Evolutionary conservation across 164 flowering plant genomes (phyloP).

Genomic region (Paratinospora sagittata): DNA sequence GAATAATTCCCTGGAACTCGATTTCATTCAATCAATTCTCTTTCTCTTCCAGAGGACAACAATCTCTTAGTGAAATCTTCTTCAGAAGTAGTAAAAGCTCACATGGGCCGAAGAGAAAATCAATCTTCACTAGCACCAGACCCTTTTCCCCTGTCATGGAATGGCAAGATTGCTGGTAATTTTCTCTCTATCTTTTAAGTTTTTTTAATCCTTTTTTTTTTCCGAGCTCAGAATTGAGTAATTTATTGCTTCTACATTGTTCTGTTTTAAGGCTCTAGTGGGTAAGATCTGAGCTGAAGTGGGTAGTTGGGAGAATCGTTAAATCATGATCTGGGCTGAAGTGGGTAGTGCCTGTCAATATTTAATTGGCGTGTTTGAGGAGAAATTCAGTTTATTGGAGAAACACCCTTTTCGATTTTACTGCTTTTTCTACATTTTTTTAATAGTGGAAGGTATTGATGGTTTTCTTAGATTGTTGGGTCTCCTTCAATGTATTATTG

Average conservation of each 20-base stretch:
- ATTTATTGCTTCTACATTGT: background rate
- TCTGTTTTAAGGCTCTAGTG: too few species aligned
- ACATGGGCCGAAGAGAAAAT: slow-evolving; percentile 20
- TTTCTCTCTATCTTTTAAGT: background rate
- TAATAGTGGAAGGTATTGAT: background rate
- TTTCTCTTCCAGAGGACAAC: background rate
- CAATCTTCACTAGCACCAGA: slow-evolving; percentile 13
- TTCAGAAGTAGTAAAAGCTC: slow-evolving; percentile 18
- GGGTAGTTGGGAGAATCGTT: background rate
- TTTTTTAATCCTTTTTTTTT: background rate
- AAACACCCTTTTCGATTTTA: background rate
- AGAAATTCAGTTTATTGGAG: background rate
- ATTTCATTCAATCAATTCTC: slow-evolving; percentile 10
- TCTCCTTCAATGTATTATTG: background rate
- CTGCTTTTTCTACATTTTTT: background rate
- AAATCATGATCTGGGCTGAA: background rate
- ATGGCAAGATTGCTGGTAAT: slow-evolving; percentile 77
- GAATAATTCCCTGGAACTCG: background rate
- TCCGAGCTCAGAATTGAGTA: background rate
- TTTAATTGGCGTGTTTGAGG: background rate
- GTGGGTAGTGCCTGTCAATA: background rate
- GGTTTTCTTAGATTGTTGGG: background rate
- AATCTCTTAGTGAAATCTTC: slow-evolving; percentile 21
- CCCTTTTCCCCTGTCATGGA: slow-evolving; percentile 58
- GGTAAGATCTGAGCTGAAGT: too few species aligned